Percentiles rank a stretch among this genome's conserved stretches.
phyloP scores from a whole-genome alignment of 352 stramenopile genomes.

The Pythium phragmiticola region DNA sequence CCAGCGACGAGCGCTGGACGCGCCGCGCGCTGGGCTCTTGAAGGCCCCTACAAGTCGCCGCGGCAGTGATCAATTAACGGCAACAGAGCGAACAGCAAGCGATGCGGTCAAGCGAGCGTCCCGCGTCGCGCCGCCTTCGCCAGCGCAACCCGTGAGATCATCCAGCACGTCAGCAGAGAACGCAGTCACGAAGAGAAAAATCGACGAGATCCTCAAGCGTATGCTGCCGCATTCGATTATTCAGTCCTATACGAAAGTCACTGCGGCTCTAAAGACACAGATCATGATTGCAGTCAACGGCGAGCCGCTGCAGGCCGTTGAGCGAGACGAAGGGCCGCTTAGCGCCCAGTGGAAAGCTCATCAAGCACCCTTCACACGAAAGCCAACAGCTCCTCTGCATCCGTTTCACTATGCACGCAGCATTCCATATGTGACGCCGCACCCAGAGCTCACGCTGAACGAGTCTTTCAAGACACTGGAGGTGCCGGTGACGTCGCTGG shows the following conservation, averaged over 20 bases:
- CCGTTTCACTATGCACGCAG: constrained; percentile 21
- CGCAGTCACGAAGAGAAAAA: constrained; percentile 32
- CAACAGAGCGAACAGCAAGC: background rate
- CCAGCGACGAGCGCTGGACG: background rate
- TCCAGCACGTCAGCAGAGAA: constrained; percentile 1
- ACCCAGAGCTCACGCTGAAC: constrained; percentile 18
- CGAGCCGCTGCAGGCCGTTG: constrained; percentile 26
- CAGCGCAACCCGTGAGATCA: background rate
- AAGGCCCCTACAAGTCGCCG: background rate
- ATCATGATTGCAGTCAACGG: constrained; percentile 42
- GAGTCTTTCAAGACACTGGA: constrained; percentile 22
- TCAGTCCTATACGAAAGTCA: constrained; percentile 50
- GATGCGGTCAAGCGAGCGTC: background rate
- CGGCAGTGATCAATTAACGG: background rate
- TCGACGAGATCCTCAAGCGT: constrained; percentile 49
- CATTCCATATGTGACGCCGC: constrained; percentile 1
- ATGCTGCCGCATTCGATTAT: constrained; percentile 55
- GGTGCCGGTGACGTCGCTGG: constrained; percentile 22
- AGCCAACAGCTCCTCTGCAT: constrained; percentile 4
- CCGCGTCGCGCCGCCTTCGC: background rate
- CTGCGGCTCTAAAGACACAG: constrained; percentile 31
- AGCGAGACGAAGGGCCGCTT: constrained; percentile 15
- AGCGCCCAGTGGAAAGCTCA: constrained; percentile 23
- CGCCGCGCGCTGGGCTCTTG: background rate
- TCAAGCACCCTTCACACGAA: constrained; percentile 5